Evolutionary conservation across 164 flowering plant genomes (phyloP), one percentile per base, ranked within the genome.

Genomic region (Nymphaea thermarum): DNA sequence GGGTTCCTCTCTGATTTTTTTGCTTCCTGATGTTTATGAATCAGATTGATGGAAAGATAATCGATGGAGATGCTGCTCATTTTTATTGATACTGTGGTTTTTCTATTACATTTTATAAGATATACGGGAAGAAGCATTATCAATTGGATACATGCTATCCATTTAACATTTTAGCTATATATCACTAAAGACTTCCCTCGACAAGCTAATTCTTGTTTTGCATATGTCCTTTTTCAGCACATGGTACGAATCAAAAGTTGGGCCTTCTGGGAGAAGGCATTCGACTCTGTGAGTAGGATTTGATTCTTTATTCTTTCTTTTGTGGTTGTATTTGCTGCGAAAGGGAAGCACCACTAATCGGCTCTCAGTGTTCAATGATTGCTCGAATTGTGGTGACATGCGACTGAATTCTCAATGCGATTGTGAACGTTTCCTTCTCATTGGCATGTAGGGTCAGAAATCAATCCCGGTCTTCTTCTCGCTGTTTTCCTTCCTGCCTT

Each of bases 401-500:
- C 1, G 36, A 25, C 36, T 25, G 36, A 25, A 25, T 25, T 25
- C 36, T 25, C 36, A 25, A 25, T 25, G 55, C 55, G 55, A 47
- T 47, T 6, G 55, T 47, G 11, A 47, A 47, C 12, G 55, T 47
- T 47, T 47, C 12, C 55, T 47, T 47, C 12, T 7, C 66, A 43
- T 71, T 72, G 43, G 67, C 66, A 41, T 80, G 71, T 85, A 91
- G 98, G 98, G 98, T 85, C 88, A 64, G 73, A 76, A 63, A 93
- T 93, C 72, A 82, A 93, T 82, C 94, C 98, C 17, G 83, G 86
- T 62, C 96, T 93, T 74, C 81, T 93, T 36, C 77, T 93, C 76
- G 92, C 96, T 70, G 93, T 91, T 71, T 93, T 93, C 71, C 94
- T 93, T 77, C 98, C 97, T 65, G 97, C 96, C 15, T 90, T 93